phyloP scores from a whole-genome alignment of 2,329 filamentous ascomycete genomes.

The Aspergillus ochraceus region DNA sequence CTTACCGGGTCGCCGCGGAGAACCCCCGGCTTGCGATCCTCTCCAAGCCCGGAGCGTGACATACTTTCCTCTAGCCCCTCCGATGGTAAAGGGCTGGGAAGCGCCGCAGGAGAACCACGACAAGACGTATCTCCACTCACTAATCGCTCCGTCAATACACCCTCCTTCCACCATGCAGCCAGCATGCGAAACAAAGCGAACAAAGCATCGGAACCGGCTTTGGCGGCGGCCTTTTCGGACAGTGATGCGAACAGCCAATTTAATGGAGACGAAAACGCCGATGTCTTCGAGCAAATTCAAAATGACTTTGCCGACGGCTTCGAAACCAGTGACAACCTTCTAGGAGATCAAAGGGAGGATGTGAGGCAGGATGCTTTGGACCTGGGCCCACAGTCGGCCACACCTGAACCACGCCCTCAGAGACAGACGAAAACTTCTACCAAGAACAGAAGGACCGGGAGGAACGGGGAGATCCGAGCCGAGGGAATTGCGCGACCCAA shows the following conservation, averaged over 20 bases:
- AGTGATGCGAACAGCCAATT: slow-evolving; percentile 31
- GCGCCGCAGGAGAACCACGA: slow-evolving; percentile 23
- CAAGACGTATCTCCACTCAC: slow-evolving; percentile 37
- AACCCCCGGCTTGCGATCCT: slow-evolving; percentile 44
- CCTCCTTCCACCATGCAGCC: slow-evolving; percentile 18
- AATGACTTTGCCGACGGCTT: slow-evolving; percentile 28
- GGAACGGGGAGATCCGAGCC: slow-evolving; percentile 6
- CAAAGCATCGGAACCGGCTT: slow-evolving; percentile 21
- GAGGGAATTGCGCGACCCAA: slow-evolving; percentile 16
- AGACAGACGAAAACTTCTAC: slow-evolving; percentile 14
- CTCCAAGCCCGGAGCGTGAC: slow-evolving; percentile 37
- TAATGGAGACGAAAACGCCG: slow-evolving; percentile 35
- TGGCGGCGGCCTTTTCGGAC: slow-evolving; percentile 36
- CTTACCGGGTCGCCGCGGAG: slow-evolving; percentile 44
- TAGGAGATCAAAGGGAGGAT: slow-evolving; percentile 19
- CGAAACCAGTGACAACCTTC: slow-evolving; percentile 25
- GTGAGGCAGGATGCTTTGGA: slow-evolving; percentile 19
- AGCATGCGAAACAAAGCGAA: slow-evolving; percentile 24
- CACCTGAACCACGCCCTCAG: slow-evolving; percentile 13
- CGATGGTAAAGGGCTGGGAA: slow-evolving; percentile 29
- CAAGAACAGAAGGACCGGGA: slow-evolving; percentile 20
- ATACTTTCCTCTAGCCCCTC: slow-evolving; percentile 41
- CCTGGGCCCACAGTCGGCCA: slow-evolving; percentile 17
- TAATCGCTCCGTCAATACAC: slow-evolving; percentile 36
- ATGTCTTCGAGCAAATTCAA: slow-evolving; percentile 26